A percentile compares a stretch with the other conserved stretches of the same genome.
Conservation (phyloP, 139 green algal genomes). For the Chloropicon primus region DNA sequence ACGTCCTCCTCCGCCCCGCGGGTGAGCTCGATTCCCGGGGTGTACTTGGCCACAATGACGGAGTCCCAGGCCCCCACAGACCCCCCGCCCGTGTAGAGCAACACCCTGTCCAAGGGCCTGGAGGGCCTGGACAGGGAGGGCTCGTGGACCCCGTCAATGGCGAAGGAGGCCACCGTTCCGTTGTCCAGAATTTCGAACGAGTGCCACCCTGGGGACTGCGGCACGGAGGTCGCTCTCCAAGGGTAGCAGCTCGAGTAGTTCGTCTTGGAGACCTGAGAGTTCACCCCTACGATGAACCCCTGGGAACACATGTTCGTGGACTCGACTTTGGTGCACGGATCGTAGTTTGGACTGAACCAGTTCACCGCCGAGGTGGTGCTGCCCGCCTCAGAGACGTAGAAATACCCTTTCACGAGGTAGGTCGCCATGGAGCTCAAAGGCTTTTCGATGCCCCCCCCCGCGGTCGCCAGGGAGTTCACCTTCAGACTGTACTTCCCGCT, state of each 20-base stretch:
- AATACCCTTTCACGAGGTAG: neutral
- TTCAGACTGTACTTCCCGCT: neutral
- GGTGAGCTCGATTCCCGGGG: neutral
- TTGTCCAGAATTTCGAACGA: conserved; percentile 5
- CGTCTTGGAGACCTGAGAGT: neutral
- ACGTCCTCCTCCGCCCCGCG: conserved; percentile 8
- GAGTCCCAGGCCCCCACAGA: conserved; percentile 11
- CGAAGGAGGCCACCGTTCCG: neutral
- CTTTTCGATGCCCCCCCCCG: conserved; percentile 6
- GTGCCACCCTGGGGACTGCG: neutral
- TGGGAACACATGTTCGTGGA: neutral
- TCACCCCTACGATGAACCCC: neutral
- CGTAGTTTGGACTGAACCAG: conserved; percentile 15
- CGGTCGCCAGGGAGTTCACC: neutral
- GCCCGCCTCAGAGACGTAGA: conserved; percentile 12
- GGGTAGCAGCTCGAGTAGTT: neutral
- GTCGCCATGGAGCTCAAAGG: neutral
- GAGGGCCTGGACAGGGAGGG: neutral
- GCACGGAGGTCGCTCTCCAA: neutral
- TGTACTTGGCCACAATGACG: conserved; percentile 7
- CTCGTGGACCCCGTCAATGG: neutral
- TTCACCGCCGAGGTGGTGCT: neutral
- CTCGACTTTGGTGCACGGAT: neutral
- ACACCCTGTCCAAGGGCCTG: neutral
- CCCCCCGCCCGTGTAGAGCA: conserved; percentile 2